Base-by-base conservation (phyloP, 2,329 filamentous ascomycete genomes). In the Fusarium papillatum region DNA sequence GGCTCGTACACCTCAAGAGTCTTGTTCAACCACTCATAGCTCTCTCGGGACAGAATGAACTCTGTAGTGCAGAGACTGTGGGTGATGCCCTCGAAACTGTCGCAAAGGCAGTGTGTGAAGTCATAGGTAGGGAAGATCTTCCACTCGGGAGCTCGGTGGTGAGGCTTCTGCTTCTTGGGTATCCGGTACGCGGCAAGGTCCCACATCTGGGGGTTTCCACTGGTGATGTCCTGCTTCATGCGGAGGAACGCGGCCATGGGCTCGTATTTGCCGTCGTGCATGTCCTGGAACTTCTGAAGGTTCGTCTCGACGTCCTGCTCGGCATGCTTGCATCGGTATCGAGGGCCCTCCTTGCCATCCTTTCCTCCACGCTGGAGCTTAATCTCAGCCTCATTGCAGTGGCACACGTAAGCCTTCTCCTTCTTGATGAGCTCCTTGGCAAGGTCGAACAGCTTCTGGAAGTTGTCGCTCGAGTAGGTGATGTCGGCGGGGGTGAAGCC, bases 91-190 rank as follows among this genome's bases (percentile, higher is more conserved):
- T 99, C 97, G 76, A 98, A 95, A 77, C 94, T 96, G 88, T 98
- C 97, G 79, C 95, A 96, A 26, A 98, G 88, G 83, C 95, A 98
- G 86, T 97, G 95, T 0, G 94, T 94, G 82, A 97, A 97, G 83
- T 98, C 96, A 81, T 98, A 98, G 0, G 96, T 97, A 0, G 97
- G 97, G 83, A 98, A 98, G 74, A 98, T 98, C 84, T 92, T 93
- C 95, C 96, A 98, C 81, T 93, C 92, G 36, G 94, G 95, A 0
- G 96, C 98, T 41, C 95, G 91, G 84, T 95, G 92, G 82, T 98
- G 95, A 53, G 92, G 89, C 72, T 88, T 88, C 69, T 90, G 85
- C 50, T 94, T 92, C 80, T 93, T 90, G 72, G 95, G 89, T 67
- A 98, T 93, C 72, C 96, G 92, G 84, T 98, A 98, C 19, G 96